Evolutionary conservation across 1,284 basidiomycete genomes (phyloP).

Genomic region (Ganoderma lucidum): DNA sequence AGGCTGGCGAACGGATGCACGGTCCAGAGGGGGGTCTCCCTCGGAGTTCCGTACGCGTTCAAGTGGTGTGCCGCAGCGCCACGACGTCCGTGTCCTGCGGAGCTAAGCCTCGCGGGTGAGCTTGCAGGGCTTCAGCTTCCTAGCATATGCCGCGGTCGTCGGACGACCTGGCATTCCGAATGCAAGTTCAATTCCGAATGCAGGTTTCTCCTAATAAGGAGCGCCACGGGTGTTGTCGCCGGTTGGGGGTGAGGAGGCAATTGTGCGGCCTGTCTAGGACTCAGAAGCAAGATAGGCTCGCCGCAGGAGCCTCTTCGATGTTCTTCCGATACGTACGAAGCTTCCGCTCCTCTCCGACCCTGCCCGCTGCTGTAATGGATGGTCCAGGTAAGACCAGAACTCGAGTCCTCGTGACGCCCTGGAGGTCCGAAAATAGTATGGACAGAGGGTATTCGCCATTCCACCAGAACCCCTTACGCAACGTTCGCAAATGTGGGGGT

Average conservation of each 20-base stretch:
- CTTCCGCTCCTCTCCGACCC: slow-evolving; percentile 2
- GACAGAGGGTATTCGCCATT: neutral
- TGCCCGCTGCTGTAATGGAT: neutral
- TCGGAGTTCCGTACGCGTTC: neutral
- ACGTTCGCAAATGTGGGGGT: neutral
- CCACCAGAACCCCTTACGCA: slow-evolving; percentile 7
- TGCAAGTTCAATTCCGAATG: neutral
- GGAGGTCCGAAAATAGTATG: slow-evolving; percentile 2
- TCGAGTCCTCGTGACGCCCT: slow-evolving; percentile 1
- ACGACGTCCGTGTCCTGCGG: neutral
- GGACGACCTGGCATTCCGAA: neutral
- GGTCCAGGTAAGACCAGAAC: neutral
- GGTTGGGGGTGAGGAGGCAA: neutral
- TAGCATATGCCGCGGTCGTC: neutral
- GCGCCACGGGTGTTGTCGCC: neutral
- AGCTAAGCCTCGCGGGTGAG: neutral
- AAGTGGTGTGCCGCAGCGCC: neutral
- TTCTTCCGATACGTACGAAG: neutral
- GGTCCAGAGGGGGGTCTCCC: neutral
- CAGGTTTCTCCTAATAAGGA: neutral
- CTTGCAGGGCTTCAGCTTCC: neutral
- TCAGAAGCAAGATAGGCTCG: neutral
- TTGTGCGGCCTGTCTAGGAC: neutral
- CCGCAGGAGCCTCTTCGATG: neutral
- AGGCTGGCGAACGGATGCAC: neutral